Base-by-base conservation (phyloP, 805 yeast genomes). In the Wickerhamiella siamensis region DNA sequence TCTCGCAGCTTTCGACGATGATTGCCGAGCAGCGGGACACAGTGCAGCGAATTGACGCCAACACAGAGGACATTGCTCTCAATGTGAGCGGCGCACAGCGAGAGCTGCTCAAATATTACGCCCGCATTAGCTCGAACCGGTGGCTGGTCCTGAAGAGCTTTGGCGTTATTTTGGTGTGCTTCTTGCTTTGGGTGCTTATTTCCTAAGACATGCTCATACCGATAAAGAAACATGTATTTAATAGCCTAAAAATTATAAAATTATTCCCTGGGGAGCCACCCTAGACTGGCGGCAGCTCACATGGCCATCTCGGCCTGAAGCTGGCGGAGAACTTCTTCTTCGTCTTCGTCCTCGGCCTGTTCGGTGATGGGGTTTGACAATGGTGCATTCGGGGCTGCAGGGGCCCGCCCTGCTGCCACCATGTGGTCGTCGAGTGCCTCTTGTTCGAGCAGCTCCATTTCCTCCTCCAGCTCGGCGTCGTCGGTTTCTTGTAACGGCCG, bases 21-120 rank as follows among this genome's bases (percentile, higher is more conserved):
- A 96, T 91, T 5, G 86, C 83, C 47, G 97, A 91, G 60, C 98
- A 91, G 62, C 88, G 97, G 33, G 98, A 91, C 53, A 82, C 81
- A 14, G 88, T 91, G 43, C 97, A 88, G 60, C 69, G 97, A 56
- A 91, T 91, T 48, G 98, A 91, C 62, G 83, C 77, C 43, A 87
- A 91, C 56, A 94, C 94, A 5, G 95, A 87, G 51, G 97, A 91
- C 55, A 84, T 88, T 41, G 76, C 83, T 53, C 59, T 88, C 57
- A 91, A 87, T 58, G 87, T 91, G 14, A 65, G 72, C 21, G 97
- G 97, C 1, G 98, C 98, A 0, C 97, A 91, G 59, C 66, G 96
- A 46, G 97, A 91, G 59, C 69, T 91, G 49, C 65, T 88, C 51
- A 88, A 86, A 60, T 91, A 87, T 61, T 91, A 80, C 57, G 82